These are phyloP conservation scores for Pelargonium cotyledonis DNA, from an alignment of 441 rosid species.

Conservation along the genomic window DNA sequence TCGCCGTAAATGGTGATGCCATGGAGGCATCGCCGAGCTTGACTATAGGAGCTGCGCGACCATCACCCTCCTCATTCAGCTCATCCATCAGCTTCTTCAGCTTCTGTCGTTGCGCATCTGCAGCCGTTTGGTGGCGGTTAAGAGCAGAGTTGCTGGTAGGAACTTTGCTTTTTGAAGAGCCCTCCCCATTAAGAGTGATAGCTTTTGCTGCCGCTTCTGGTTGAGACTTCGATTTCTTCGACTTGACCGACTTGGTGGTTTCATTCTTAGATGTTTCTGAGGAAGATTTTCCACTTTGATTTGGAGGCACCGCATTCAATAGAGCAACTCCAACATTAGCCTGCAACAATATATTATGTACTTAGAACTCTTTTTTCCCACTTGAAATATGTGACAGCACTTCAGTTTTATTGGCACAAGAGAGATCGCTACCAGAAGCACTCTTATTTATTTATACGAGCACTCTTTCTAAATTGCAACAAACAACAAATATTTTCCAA, in stretches of 20 bases:
- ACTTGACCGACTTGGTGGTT: slow-evolving; percentile 43
- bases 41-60: slow-evolving; percentile 86
- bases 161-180: slow-evolving; percentile 55
- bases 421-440: neutral
- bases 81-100: slow-evolving; percentile 92
- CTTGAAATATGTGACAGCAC: too few relatives aligned
- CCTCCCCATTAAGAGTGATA: slow-evolving; percentile 41
- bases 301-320: slow-evolving; percentile 74
- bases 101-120: slow-evolving; percentile 72
- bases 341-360: slow-evolving; percentile 28
- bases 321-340: slow-evolving; percentile 98
- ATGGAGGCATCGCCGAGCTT: slow-evolving; percentile 99
- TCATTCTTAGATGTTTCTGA: slow-evolving; percentile 60
- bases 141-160: slow-evolving; percentile 30
- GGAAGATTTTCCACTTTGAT: slow-evolving; percentile 36
- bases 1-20: slow-evolving; percentile 99
- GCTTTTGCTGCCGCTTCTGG: slow-evolving; percentile 43
- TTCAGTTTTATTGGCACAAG: too few relatives aligned
- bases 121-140: slow-evolving; percentile 69
- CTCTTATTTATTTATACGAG: neutral
- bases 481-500: neutral
- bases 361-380: too few relatives aligned
- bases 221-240: slow-evolving; percentile 51
- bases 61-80: slow-evolving; percentile 82
- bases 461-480: neutral